Evolutionary conservation across 352 stramenopile genomes (phyloP).

Genomic region (Phytophthora pinifolia): DNA sequence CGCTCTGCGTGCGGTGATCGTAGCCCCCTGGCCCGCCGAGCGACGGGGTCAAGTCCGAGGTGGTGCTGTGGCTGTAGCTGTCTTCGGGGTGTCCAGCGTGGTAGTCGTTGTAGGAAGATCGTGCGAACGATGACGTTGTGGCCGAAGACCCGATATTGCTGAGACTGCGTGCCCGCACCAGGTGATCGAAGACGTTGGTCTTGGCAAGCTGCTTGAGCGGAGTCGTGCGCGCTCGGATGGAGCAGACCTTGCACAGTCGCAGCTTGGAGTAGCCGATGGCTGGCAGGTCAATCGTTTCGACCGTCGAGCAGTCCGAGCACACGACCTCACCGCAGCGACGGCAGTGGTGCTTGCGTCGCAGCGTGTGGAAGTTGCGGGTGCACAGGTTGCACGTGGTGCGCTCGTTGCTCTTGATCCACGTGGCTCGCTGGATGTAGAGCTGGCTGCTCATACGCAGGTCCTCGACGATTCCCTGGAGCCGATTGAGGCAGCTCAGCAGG

Average conservation of each 20-base stretch:
- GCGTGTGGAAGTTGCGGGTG: constrained; percentile 75
- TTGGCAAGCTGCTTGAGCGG: constrained; percentile 58
- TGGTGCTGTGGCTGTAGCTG: constrained; percentile 28
- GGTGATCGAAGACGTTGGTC: constrained; percentile 66
- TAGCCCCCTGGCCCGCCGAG: constrained; percentile 1
- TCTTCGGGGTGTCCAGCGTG: constrained; percentile 24
- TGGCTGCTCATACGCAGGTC: constrained; percentile 75
- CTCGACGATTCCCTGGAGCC: constrained; percentile 67
- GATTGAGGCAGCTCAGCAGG: constrained; percentile 51
- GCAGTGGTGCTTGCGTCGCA: constrained; percentile 81
- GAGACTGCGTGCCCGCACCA: constrained; percentile 55
- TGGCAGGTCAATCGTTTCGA: constrained; percentile 68
- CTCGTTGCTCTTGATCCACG: constrained; percentile 78
- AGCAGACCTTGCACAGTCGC: constrained; percentile 81
- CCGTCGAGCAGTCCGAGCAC: constrained; percentile 77
- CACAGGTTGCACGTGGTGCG: constrained; percentile 71
- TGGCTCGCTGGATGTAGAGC: constrained; percentile 70
- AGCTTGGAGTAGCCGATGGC: constrained; percentile 81
- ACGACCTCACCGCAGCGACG: constrained; percentile 80
- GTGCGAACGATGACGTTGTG: constrained; percentile 36
- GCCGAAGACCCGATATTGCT: constrained; percentile 45
- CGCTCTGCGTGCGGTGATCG: constrained; percentile 24
- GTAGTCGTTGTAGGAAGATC: constrained; percentile 53
- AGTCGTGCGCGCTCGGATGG: constrained; percentile 69
- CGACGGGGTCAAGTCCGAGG: constrained; percentile 18